Percentiles rank a stretch among this genome's conserved stretches.
phyloP scores from a whole-genome alignment of 768 basidiomycete genomes.

The Mycena floridula region DNA sequence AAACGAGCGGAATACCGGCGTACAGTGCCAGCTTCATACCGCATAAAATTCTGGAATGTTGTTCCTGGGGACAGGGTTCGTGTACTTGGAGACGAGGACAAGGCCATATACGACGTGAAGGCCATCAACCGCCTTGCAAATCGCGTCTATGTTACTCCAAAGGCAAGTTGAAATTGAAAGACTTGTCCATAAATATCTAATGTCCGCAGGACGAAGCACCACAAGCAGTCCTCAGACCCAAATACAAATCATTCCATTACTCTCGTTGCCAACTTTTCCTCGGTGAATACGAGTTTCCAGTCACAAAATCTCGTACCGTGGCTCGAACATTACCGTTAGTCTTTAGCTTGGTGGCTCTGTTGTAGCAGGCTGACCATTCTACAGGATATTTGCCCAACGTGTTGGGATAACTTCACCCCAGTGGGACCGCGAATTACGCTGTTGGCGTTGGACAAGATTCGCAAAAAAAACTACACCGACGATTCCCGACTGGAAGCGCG shows the following conservation, averaged over 20 bases:
- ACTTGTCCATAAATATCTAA: too few species aligned
- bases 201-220: too few species aligned
- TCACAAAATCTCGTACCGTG: slow-evolving; percentile 30
- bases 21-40: slow-evolving; percentile 53
- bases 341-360: not conserved
- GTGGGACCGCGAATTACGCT: slow-evolving; percentile 49
- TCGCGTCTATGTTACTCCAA: slow-evolving; percentile 50
- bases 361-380: slow-evolving; percentile 1
- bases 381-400: slow-evolving; percentile 74
- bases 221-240: too few species aligned
- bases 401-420: slow-evolving; percentile 52
- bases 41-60: slow-evolving; percentile 85
- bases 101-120: slow-evolving; percentile 60
- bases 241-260: slow-evolving; percentile 59
- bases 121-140: slow-evolving; percentile 72
- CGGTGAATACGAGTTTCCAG: slow-evolving; percentile 56
- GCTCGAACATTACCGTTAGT: slow-evolving; percentile 42
- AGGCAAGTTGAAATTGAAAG: slow-evolving; percentile 29
- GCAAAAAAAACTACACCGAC: slow-evolving; percentile 59
- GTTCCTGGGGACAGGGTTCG: slow-evolving; percentile 80
- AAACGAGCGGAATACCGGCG: slow-evolving; percentile 40
- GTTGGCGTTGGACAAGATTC: slow-evolving; percentile 70
- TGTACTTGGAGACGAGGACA: slow-evolving; percentile 56
- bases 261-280: slow-evolving; percentile 76
- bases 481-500: slow-evolving; percentile 35